Evolutionary conservation across 1,139 yeast species (phyloP), one percentile per base, ranked within the genome.

Genomic region (Hemisphaericaspora xylofermentans): DNA sequence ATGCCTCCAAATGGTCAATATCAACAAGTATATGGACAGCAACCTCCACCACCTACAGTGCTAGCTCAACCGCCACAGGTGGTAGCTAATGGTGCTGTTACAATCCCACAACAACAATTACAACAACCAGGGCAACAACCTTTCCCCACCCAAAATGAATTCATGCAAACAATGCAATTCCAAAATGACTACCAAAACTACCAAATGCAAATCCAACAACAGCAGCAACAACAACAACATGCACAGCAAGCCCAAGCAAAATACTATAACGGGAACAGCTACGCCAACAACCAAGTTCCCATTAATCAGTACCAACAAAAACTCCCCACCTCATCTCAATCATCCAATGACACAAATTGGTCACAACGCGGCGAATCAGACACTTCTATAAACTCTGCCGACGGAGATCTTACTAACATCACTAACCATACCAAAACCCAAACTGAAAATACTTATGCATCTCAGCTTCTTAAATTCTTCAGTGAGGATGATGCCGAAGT

Each of bases 401-500:
- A 67, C 15, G 74, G 65, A 9, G 28, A 15, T 5, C n/a, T n/a
- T n/a, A n/a, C n/a, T n/a, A n/a, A n/a, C n/a, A n/a, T n/a, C n/a
- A n/a, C n/a, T n/a, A n/a, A n/a, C n/a, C n/a, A 24, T 24, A 43
- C 43, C 29, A 43, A 42, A 10, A 17, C 34, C 3, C 39, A 43
- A 13, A 59, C 58, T 8, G 68, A 61, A 22, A 68, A 64, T 34
- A 49, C 76, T 6, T 82, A 84, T 43, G 76, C 85, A 0, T 76
- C 82, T 21, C 78, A 76, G 44, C 57, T 82, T 38, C 64, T 82
- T 36, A 70, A 66, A 21, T 83, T 82, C 61, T 81, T 86, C 67
- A 76, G 88, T 42, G 86, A 85, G 34, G 94, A 86, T 47, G 78
- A 79, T 45, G 76, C 80, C 21, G 75, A 79, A n/a, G 76, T 91